Evolutionary conservation across 2,329 filamentous ascomycete genomes (phyloP), one percentile per base, ranked within the genome.

Genomic region (Arthroderma sp.): DNA sequence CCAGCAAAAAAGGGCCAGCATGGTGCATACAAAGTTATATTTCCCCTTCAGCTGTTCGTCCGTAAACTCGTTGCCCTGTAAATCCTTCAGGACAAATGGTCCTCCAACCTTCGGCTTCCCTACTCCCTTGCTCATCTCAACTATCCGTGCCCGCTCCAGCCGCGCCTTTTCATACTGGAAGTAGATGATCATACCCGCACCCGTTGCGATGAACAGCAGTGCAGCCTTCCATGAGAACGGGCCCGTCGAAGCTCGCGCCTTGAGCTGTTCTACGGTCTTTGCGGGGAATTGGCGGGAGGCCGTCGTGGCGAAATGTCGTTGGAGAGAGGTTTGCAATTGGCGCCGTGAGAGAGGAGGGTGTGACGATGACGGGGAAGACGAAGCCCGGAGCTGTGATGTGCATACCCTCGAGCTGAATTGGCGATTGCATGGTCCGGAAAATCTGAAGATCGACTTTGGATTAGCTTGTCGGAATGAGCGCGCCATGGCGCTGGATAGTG

Each of bases 181-280:
- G 63, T 96, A 98, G 66, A 85, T 77, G 49, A 87, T 80, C 57
- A 98, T 73, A 29, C 78, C 81, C 8, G 69, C 80, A 54, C 85
- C 87, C 2, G 87, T 83, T 39, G 75, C 60, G 52, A 96, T 72
- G 69, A 98, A 96, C 51, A 98, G 73, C 42, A 87, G 55, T 11
- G 86, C 89, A 30, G 89, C 83, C 66, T 86, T 89, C 78, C 85
- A 88, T 44, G 88, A 94, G 70, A 98, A 96, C 29, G 91, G 91
- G 1, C 64, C 64, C 29, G 61, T 67, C 4, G 59, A 55, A 47
- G 61, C 55, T 31, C 64, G 63, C 38, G 63, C 57, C 36, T 59
- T 59, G 45, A 67, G 48, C 50, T 67, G 63, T 43, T 61, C 60
- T 54, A 67, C 63, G 31, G 64, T 66, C 50, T 61, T 63, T 4